Evolutionary conservation across 2,329 filamentous ascomycete species (phyloP).

Genomic region (Tolypocladium album): DNA sequence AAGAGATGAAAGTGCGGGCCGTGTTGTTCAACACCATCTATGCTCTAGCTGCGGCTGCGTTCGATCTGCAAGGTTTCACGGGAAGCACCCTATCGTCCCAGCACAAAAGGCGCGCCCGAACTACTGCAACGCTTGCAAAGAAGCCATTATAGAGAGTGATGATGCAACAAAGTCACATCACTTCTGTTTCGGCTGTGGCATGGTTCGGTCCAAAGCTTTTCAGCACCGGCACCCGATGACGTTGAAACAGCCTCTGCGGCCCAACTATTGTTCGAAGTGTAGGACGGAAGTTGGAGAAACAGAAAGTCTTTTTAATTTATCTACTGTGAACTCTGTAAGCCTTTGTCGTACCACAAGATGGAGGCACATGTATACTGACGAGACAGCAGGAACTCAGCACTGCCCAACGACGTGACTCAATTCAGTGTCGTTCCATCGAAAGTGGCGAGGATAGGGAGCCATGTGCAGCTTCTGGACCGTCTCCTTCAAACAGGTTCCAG

Average conservation of each 20-base stretch:
- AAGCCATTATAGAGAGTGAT: slow-evolving; percentile 11
- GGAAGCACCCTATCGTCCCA: slow-evolving; percentile 16
- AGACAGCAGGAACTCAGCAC: background rate
- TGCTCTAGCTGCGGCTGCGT: slow-evolving; percentile 25
- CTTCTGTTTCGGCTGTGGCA: slow-evolving; percentile 27
- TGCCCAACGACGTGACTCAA: background rate
- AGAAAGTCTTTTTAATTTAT: slow-evolving; percentile 14
- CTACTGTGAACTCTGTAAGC: slow-evolving; percentile 15
- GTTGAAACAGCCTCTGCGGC: slow-evolving; percentile 14
- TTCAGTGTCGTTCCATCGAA: background rate
- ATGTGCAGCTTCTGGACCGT: background rate
- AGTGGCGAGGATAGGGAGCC: background rate
- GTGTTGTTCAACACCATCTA: slow-evolving; percentile 15
- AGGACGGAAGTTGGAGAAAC: slow-evolving; percentile 10
- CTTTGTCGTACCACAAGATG: background rate
- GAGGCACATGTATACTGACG: background rate
- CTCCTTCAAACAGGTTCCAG: too few species aligned
- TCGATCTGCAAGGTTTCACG: slow-evolving; percentile 23
- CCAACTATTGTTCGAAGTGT: slow-evolving; percentile 22
- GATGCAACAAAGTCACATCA: slow-evolving; percentile 16
- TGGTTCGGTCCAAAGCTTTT: slow-evolving; percentile 13
- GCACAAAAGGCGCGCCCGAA: slow-evolving; percentile 17
- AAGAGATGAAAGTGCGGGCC: slow-evolving; percentile 10
- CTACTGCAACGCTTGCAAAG: slow-evolving; percentile 23
- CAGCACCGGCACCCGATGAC: slow-evolving; percentile 10